Conservation (phyloP, 2,329 filamentous ascomycete genomes). For the Venturia aucupariae region DNA sequence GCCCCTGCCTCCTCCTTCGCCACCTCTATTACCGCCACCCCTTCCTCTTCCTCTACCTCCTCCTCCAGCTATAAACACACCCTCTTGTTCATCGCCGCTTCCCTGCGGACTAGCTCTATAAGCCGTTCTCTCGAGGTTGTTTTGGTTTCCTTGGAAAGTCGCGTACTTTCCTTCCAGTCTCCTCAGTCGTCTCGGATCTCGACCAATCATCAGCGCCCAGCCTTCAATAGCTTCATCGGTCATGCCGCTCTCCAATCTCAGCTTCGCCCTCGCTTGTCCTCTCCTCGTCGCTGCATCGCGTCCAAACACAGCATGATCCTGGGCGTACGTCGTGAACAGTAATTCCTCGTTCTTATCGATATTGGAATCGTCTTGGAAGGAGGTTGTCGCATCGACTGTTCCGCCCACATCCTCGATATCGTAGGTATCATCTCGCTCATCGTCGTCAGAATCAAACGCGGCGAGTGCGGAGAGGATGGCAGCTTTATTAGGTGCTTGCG, state of each 20-base stretch:
- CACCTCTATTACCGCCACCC: constrained; percentile 29
- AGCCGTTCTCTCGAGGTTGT: constrained; percentile 53
- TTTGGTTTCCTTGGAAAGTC: constrained; percentile 57
- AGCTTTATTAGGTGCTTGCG: constrained; percentile 63
- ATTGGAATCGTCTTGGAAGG: constrained; percentile 35
- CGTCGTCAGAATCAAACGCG: constrained; percentile 85
- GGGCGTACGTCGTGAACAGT: constrained; percentile 64
- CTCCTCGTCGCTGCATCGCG: constrained; percentile 63
- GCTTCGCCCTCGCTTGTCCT: constrained; percentile 48
- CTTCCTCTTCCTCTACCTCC: constrained; percentile 41
- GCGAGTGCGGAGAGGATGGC: constrained; percentile 82
- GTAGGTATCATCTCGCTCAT: constrained; percentile 95
- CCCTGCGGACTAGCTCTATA: constrained; percentile 48
- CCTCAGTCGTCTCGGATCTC: constrained; percentile 60
- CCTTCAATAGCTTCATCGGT: constrained; percentile 91
- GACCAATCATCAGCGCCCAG: constrained; percentile 77
- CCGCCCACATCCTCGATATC: constrained; percentile 88
- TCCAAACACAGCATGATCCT: constrained; percentile 55
- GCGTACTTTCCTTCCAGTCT: constrained; percentile 63
- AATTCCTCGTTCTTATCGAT: constrained; percentile 57
- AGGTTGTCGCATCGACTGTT: constrained; percentile 54
- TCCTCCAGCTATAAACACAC: constrained; percentile 38
- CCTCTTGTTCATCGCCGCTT: constrained; percentile 44
- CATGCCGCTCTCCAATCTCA: constrained; percentile 75
- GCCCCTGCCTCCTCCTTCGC: constrained; percentile 27